Evolutionary conservation across 2,329 filamentous ascomycete genomes (phyloP).

Genomic region (Aspergillus sp.): DNA sequence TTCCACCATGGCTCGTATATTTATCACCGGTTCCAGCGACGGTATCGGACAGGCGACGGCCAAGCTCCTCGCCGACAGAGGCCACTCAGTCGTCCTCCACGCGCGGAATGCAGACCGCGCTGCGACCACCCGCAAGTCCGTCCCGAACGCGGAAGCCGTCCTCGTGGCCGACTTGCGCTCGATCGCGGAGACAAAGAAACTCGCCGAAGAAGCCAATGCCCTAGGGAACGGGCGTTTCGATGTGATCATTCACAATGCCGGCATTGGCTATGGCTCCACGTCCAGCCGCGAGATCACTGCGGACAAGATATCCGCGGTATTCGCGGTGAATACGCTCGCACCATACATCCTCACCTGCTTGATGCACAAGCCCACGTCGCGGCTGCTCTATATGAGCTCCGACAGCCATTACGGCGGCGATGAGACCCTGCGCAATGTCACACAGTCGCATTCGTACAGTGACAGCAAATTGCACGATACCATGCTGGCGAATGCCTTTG

Average conservation of each 20-base stretch:
- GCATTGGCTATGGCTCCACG: slow-evolving; percentile 42
- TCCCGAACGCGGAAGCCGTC: slow-evolving; percentile 51
- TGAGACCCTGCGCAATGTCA: slow-evolving; percentile 33
- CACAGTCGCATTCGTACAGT: slow-evolving; percentile 46
- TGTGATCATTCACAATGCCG: slow-evolving; percentile 58
- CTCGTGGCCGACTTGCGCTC: slow-evolving; percentile 54
- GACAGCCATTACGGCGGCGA: slow-evolving; percentile 52
- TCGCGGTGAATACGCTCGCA: slow-evolving; percentile 57
- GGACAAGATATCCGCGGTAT: slow-evolving; percentile 49
- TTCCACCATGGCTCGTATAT: slow-evolving; percentile 25
- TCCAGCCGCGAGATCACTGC: slow-evolving; percentile 38
- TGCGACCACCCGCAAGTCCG: slow-evolving; percentile 45
- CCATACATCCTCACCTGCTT: slow-evolving; percentile 56
- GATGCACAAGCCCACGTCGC: slow-evolving; percentile 46
- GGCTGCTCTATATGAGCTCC: slow-evolving; percentile 54
- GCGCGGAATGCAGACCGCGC: slow-evolving; percentile 56
- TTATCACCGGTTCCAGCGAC: slow-evolving; percentile 58
- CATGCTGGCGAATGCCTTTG: slow-evolving; percentile 55
- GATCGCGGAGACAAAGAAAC: slow-evolving; percentile 48
- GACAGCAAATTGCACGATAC: slow-evolving; percentile 58
- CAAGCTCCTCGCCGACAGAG: slow-evolving; percentile 47
- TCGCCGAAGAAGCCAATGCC: slow-evolving; percentile 51
- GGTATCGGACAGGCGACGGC: slow-evolving; percentile 55
- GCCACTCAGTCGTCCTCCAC: slow-evolving; percentile 57
- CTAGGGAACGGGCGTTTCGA: slow-evolving; percentile 49